phyloP scores from a whole-genome alignment of 1,284 basidiomycete species.

The Sporisorium sorghi region DNA sequence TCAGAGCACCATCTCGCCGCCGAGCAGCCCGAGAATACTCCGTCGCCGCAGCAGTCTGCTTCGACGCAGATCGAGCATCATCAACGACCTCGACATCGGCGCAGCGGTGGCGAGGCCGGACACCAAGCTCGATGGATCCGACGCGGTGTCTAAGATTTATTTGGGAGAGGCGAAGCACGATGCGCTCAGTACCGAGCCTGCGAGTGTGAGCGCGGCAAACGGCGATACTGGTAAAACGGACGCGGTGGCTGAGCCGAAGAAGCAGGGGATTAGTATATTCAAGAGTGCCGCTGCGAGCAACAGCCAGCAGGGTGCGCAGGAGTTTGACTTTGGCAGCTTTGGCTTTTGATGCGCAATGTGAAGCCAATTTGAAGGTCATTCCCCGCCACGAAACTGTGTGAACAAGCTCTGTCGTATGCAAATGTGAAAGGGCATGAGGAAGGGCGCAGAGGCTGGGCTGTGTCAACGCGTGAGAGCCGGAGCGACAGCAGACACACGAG shows the following conservation, averaged over 20 bases:
- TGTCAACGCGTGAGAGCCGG: no score
- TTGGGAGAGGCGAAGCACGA: background rate
- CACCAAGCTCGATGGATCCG: background rate
- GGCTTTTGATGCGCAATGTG: conserved; percentile 40
- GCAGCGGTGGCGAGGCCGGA: conserved; percentile 2
- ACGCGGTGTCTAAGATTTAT: background rate
- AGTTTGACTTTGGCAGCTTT: conserved; percentile 58
- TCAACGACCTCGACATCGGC: conserved; percentile 55
- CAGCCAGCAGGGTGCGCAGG: conserved; percentile 56
- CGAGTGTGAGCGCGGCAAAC: background rate
- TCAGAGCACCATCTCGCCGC: conserved; percentile 38
- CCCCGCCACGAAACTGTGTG: background rate
- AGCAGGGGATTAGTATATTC: conserved; percentile 51
- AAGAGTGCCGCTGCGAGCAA: conserved; percentile 50
- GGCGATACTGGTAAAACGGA: background rate
- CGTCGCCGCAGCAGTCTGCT: conserved; percentile 47
- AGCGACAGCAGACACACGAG: background rate
- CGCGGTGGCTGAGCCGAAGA: conserved; percentile 21
- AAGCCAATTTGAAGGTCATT: background rate
- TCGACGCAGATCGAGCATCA: conserved; percentile 46
- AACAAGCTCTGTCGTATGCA: background rate
- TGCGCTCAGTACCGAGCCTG: conserved; percentile 11
- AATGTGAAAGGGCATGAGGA: background rate
- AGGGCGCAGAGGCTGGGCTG: background rate
- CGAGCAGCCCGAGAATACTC: conserved; percentile 36